Conservation (phyloP, 73 alveolate genomes). For the Tetrahymena malaccensis region DNA sequence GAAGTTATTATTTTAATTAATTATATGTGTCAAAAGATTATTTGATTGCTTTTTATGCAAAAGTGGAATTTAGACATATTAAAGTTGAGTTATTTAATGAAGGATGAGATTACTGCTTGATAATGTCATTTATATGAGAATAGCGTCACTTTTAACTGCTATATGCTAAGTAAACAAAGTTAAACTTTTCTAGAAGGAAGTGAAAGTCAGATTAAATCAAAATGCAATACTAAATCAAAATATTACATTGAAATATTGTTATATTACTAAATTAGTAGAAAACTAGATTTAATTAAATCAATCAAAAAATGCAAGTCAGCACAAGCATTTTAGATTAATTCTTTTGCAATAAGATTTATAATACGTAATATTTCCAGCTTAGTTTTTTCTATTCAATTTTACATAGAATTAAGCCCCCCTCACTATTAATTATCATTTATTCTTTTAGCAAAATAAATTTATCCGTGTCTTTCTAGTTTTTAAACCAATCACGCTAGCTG, state of each 20-base stretch:
- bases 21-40: no score
- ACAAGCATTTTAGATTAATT: background rate
- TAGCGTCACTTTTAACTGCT: background rate
- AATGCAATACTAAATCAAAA: background rate
- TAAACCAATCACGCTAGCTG: background rate
- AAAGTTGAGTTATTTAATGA: no score
- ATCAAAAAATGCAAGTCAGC: background rate
- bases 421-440: background rate
- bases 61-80: no score
- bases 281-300: background rate
- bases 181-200: background rate
- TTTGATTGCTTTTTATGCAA: no score
- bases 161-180: background rate
- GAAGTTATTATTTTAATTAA: no score
- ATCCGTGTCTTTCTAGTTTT: background rate
- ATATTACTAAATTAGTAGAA: background rate
- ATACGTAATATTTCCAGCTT: background rate
- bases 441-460: background rate
- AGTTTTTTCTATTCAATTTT: background rate
- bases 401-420: background rate
- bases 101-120: background rate
- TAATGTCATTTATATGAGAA: background rate
- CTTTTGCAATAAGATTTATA: background rate
- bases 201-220: background rate
- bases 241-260: background rate